A percentile compares a stretch with the other conserved stretches of the same genome.
phyloP scores from a whole-genome alignment of 1,284 basidiomycete genomes.

The Cutaneotrichosporon arboriforme region DNA sequence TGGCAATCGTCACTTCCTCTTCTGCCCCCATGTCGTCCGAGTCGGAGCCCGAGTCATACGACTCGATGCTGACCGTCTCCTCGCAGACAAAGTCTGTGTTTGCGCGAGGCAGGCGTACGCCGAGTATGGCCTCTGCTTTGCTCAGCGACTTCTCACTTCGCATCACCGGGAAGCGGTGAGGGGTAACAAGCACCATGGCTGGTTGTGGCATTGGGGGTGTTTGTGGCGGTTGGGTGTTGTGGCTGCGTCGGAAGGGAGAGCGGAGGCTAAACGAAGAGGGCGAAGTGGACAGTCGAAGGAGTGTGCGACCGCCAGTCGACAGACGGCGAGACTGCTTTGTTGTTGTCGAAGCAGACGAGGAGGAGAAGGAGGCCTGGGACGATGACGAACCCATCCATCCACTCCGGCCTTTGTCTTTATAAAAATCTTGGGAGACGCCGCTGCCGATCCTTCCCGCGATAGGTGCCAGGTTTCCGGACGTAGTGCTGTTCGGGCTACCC shows the following conservation, averaged over 20 bases:
- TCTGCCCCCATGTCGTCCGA: background rate
- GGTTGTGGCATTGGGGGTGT: background rate
- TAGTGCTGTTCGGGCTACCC: too few species aligned
- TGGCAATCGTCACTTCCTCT: slow-evolving; percentile 5
- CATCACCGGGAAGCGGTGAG: background rate
- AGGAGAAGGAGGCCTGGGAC: too few species aligned
- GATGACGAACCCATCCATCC: too few species aligned
- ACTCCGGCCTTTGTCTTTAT: too few species aligned
- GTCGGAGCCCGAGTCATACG: background rate
- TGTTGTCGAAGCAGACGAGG: too few species aligned
- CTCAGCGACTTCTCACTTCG: background rate
- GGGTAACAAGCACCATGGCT: background rate
- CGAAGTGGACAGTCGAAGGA: too few species aligned
- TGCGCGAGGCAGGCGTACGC: background rate
- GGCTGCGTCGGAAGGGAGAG: background rate
- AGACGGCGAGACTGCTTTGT: too few species aligned
- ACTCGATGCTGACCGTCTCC: background rate
- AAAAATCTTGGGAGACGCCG: too few species aligned
- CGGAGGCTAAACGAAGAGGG: background rate
- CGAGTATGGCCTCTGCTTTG: slow-evolving; percentile 1
- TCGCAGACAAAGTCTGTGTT: background rate
- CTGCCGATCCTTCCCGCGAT: too few species aligned
- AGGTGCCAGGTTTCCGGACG: too few species aligned
- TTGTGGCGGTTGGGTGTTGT: background rate
- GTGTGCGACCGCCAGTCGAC: too few species aligned